A percentile compares a stretch with the other conserved stretches of the same genome.
These are phyloP conservation scores for Cyanidioschyzon merolae DNA, from an alignment of 23 red algal species.

Conservation along the genomic window DNA sequence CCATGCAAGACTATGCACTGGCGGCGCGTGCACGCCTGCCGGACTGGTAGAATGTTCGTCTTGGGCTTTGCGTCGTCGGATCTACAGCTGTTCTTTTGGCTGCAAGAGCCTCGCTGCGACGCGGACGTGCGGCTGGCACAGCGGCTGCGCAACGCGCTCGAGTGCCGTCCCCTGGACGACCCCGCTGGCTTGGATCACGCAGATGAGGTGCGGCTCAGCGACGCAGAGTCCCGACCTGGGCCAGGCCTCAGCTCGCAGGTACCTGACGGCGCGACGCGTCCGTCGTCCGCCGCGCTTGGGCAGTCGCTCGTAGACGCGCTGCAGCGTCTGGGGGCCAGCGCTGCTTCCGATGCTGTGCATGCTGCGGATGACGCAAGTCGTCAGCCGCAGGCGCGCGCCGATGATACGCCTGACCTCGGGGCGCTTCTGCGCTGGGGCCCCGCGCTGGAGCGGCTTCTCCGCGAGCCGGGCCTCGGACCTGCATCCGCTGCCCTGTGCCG, in stretches of 20 bases:
- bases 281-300: background rate
- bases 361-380: background rate
- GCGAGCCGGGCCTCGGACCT: background rate
- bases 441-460: background rate
- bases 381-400: background rate
- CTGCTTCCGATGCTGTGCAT: background rate
- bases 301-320: background rate
- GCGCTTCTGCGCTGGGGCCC: background rate
- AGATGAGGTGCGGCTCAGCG: background rate
- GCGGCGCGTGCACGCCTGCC: background rate
- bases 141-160: background rate
- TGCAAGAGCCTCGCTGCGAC: conserved; percentile 9
- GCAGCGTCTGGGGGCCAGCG: background rate
- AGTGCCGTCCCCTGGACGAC: background rate
- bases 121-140: background rate
- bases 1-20: no score
- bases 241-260: background rate
- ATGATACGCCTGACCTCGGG: background rate
- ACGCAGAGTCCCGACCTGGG: background rate
- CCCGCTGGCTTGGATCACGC: background rate
- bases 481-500: background rate
- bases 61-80: conserved; percentile 1
- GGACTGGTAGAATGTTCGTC: background rate
- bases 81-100: conserved; percentile 7
- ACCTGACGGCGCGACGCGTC: background rate